phyloP scores from a whole-genome alignment of 2,329 filamentous ascomycete species.

The Esteya vermicola region DNA sequence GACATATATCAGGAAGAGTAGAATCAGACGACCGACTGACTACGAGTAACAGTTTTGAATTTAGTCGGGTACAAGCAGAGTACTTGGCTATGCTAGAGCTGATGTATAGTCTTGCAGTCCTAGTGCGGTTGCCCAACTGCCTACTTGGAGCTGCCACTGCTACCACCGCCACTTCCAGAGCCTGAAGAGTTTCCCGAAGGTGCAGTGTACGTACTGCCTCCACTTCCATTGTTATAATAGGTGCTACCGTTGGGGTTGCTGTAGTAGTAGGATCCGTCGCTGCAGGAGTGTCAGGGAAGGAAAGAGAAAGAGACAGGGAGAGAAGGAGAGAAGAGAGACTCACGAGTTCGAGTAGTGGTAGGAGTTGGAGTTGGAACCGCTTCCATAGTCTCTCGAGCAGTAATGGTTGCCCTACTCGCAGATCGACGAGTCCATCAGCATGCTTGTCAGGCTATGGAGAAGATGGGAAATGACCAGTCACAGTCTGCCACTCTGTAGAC shows the following conservation, averaged over 20 bases:
- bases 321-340: constrained; percentile 10
- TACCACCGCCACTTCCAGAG: background rate
- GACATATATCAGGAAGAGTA: too few species aligned
- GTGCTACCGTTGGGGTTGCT: constrained; percentile 53
- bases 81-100: too few species aligned
- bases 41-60: too few species aligned
- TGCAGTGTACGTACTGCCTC: constrained; percentile 45
- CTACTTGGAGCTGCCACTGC: constrained; percentile 6
- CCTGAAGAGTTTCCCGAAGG: constrained; percentile 23
- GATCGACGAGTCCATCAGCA: background rate
- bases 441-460: too few species aligned
- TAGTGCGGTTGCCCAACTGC: too few species aligned
- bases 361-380: constrained; percentile 47
- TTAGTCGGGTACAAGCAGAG: too few species aligned
- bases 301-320: background rate
- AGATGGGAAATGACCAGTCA: too few species aligned
- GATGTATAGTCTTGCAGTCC: too few species aligned
- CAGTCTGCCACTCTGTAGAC: too few species aligned
- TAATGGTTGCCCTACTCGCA: constrained; percentile 56
- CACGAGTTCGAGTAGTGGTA: constrained; percentile 56
- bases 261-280: constrained; percentile 60
- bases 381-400: constrained; percentile 49
- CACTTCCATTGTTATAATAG: constrained; percentile 50
- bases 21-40: too few species aligned
- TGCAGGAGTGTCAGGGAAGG: constrained; percentile 15